Evolutionary conservation across 1,284 basidiomycete genomes (phyloP), one percentile per base, ranked within the genome.

Genomic region (Xerocomus alliaceus): DNA sequence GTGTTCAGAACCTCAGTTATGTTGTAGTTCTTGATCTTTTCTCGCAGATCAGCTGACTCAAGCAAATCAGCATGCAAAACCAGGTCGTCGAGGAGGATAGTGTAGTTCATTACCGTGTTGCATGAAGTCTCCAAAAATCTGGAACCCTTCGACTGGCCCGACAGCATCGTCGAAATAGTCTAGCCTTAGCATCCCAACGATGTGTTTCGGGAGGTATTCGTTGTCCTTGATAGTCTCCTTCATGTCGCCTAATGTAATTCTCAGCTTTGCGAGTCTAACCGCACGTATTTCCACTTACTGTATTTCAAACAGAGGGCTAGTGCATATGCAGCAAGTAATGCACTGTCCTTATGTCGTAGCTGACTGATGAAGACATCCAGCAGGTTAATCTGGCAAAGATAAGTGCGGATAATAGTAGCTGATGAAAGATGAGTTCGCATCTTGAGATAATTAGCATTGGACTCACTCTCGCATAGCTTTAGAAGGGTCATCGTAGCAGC

Each of bases 81-180:
- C 7, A 17, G 15, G 31, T 39, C 31, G 0, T 29, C 2, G 18
- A n/a, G 3, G n/a, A 29, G 26, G 22, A 35, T 35, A 9, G 17
- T 7, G 4, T 28, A 22, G 9, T 22, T 15, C 34, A 20, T 60
- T 63, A 71, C 69, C 60, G 6, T 71, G 26, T 48, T 56, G 54
- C 62, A 73, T 73, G 8, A 75, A 37, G 28, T 70, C 58, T 15
- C 47, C 50, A 12, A 75, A 74, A 7, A 71, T 62, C 22, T 72
- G 72, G 53, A 75, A 75, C 3, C 72, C 70, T 53, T 71, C 69
- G 6, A 73, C 56, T 7, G 20, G 52, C n/a, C 72, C 71, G 1
- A 71, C 60, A 12, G 70, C 63, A 44, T 74, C 72, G 7, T 74
- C 69, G 13, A 71, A 75, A n/a, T 66, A 75, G 52, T 75, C 60